Conservation (phyloP, 2,329 filamentous ascomycete species). For the Hymenoscyphus albidus region DNA sequence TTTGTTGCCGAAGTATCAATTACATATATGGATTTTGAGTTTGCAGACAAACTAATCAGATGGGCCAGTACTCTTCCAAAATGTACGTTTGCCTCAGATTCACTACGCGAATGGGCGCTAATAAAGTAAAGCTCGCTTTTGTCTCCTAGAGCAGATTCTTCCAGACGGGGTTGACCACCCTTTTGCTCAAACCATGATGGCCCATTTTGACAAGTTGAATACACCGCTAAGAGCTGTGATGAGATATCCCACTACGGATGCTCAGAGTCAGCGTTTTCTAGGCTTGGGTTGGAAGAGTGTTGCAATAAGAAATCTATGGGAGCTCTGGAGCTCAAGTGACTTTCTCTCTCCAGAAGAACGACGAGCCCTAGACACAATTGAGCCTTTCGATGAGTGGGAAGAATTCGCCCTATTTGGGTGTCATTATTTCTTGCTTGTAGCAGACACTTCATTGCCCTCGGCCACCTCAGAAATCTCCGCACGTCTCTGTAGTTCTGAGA, state of each 20-base stretch:
- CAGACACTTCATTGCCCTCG: conserved; percentile 35
- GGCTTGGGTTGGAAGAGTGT: conserved; percentile 64
- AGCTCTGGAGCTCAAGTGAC: conserved; percentile 68
- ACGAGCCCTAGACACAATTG: conserved; percentile 60
- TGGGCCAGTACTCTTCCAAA: conserved; percentile 72
- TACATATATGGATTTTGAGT: conserved; percentile 77
- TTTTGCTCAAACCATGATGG: conserved; percentile 82
- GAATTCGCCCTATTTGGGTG: conserved; percentile 81
- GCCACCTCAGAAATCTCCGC: not conserved
- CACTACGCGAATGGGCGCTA: conserved; percentile 1
- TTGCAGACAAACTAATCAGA: conserved; percentile 68
- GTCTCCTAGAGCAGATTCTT: conserved; percentile 80
- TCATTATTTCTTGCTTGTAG: conserved; percentile 78
- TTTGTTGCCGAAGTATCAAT: conserved; percentile 89
- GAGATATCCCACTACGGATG: conserved; percentile 61
- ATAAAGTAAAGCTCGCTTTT: conserved; percentile 66
- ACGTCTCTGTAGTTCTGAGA: not conserved
- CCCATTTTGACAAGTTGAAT: conserved; percentile 75
- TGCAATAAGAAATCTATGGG: conserved; percentile 69
- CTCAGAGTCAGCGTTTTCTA: conserved; percentile 66
- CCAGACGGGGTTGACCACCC: conserved; percentile 75
- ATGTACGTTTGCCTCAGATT: conserved; percentile 47
- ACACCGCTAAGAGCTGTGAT: conserved; percentile 73
- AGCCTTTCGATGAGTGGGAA: conserved; percentile 95
- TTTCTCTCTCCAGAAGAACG: conserved; percentile 63